Evolutionary conservation across 805 yeast genomes (phyloP).

Genomic region (Kodamaea laetipori): DNA sequence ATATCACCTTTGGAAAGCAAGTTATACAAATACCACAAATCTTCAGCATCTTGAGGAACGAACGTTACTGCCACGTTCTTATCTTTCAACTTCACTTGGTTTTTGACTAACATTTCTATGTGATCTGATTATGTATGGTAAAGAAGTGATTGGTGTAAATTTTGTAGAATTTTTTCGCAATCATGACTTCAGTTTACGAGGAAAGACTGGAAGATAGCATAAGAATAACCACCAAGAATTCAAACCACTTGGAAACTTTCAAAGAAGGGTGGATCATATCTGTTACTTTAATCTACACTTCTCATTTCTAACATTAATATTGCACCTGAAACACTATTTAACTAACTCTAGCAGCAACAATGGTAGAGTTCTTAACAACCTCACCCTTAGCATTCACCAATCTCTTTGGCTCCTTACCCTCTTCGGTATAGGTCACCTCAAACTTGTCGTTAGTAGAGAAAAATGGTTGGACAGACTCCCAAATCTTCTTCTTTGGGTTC

Average conservation of each 20-base stretch:
- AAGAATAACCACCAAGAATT: no score
- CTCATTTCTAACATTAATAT: neutral
- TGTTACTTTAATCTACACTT: no score
- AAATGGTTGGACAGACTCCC: constrained; percentile 93
- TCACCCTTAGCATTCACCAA: constrained; percentile 82
- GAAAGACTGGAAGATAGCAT: no score
- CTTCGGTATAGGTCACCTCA: constrained; percentile 79
- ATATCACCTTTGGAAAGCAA: constrained; percentile 76
- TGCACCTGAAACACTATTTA: no score
- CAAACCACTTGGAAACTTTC: no score
- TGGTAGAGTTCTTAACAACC: constrained; percentile 67
- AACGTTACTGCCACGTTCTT: constrained; percentile 65
- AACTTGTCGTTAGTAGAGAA: constrained; percentile 77
- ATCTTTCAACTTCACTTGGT: constrained; percentile 42
- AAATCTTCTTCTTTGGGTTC: constrained; percentile 97
- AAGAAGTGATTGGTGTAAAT: constrained; percentile 4
- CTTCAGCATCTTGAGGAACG: constrained; percentile 86
- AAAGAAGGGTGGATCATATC: no score
- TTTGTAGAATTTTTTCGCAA: constrained; percentile 1
- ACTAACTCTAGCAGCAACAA: constrained; percentile 74
- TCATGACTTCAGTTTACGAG: no score
- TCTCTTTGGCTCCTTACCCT: constrained; percentile 71
- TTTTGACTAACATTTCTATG: constrained; percentile 17
- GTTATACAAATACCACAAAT: constrained; percentile 85
- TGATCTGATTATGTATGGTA: constrained; percentile 1